Base-by-base conservation (phyloP, 73 alveolate genomes). In the Symbiodinium natans region DNA sequence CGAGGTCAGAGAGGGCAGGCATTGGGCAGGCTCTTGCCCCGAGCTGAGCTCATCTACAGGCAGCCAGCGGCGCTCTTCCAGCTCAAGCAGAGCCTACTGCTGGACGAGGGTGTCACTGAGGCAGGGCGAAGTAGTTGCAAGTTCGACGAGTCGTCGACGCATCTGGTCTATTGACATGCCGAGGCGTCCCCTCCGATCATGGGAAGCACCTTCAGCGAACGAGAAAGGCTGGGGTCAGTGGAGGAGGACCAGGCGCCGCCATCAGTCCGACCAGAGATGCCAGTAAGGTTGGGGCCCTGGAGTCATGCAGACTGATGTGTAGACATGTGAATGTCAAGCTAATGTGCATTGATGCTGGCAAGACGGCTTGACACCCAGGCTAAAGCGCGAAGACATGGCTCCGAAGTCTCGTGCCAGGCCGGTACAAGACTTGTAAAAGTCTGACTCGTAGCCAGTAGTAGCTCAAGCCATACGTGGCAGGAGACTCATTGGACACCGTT, bases 301-400 rank as follows among this genome's bases (percentile, higher is more conserved):
- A 17, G 48, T 0, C 46, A 21, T 27, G 33, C n/a, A n/a, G n/a
- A n/a, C n/a, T n/a, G n/a, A n/a, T 63, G 39, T 46, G 59, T 9
- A 46, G 59, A 46, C 13, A 9, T 46, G 59, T 13, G 59, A 46
- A 46, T n/a, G n/a, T n/a, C n/a, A n/a, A n/a, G n/a, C n/a, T n/a
- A n/a, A n/a, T 48, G 63, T 10, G 17, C 63, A 17, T 48, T 48
- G n/a, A n/a, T n/a, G n/a, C n/a, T n/a, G n/a, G n/a, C n/a, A 52
- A 29, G 23, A 21, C 71, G 71, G 68, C 68, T 52, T 27, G 13
- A 27, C 5, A 4, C 17, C 31, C 59, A 87, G 95, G 95, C 75
- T 89, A 19, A 89, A 83, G 73, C 95, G 95, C 71, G 56, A 89
- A 68, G 95, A 89, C 86, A 89, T 89, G 95, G 95, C 95, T 11